A percentile compares a stretch with the other conserved stretches of the same genome.
Evolutionary conservation across 176 grass and related monocot species (phyloP).

Genomic region (Avena eriantha): DNA sequence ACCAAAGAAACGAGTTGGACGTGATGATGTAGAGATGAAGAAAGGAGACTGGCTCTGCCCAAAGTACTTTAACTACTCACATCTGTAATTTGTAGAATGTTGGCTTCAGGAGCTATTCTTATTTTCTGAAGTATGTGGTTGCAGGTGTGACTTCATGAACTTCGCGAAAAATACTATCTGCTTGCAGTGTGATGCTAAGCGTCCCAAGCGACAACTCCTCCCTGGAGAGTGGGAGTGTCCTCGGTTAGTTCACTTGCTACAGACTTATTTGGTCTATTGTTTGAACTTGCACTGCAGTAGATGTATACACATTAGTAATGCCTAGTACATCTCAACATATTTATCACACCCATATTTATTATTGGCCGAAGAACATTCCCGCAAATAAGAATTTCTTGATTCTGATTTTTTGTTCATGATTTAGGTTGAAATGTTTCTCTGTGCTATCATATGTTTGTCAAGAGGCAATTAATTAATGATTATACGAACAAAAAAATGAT

Average conservation of each 20-base stretch:
- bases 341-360: conserved; percentile 29
- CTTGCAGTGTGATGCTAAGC: conserved; percentile 92
- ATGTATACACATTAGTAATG: conserved; percentile 4
- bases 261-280: conserved; percentile 38
- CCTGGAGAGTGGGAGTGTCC: conserved; percentile 98
- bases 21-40: conserved; percentile 98
- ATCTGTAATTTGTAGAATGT: conserved; percentile 40
- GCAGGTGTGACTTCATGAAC: conserved; percentile 99
- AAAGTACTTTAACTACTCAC: conserved; percentile 65
- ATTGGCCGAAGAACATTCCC: conserved; percentile 11
- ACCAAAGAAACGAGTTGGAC: conserved; percentile 89
- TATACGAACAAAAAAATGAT: background rate
- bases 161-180: conserved; percentile 91
- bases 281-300: conserved; percentile 6
- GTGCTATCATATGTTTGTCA: conserved; percentile 26
- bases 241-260: conserved; percentile 55
- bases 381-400: conserved; percentile 16
- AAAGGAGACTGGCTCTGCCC: conserved; percentile 99
- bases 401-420: conserved; percentile 18
- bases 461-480: conserved; percentile 35
- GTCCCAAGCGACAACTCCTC: conserved; percentile 87
- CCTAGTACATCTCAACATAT: conserved; percentile 17
- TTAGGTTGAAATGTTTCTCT: background rate
- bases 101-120: conserved; percentile 40
- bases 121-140: conserved; percentile 48